phyloP scores from a whole-genome alignment of 2,329 filamentous ascomycete genomes.

The Bipolaris sorokiniana region DNA sequence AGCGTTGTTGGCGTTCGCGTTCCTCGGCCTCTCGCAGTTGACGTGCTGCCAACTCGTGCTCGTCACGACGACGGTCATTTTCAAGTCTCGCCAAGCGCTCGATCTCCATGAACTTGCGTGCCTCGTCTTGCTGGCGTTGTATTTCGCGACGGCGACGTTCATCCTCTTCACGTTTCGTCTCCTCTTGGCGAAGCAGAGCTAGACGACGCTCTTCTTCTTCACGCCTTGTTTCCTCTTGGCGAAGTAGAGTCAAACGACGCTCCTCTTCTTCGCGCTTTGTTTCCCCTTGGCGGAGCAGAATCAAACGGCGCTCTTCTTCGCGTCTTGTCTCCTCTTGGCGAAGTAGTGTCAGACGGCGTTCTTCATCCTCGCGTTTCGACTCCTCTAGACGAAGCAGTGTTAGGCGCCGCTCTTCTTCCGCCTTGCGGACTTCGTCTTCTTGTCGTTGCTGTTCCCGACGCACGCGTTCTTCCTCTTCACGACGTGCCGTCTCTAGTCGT shows the following conservation, averaged over 20 bases:
- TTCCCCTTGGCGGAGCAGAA: constrained; percentile 2
- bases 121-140: constrained; percentile 40
- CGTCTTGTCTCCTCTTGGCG: constrained; percentile 26
- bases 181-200: constrained; percentile 3
- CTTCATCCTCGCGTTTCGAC: constrained; percentile 31
- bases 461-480: constrained; percentile 27
- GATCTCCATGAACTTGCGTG: constrained; percentile 34
- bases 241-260: constrained; percentile 10
- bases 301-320: constrained; percentile 9
- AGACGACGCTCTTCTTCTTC: constrained; percentile 23
- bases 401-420: constrained; percentile 3
- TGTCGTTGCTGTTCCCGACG: constrained; percentile 5
- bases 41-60: constrained; percentile 33
- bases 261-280: constrained; percentile 10
- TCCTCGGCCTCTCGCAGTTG: constrained; percentile 39
- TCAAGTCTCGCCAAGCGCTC: constrained; percentile 39
- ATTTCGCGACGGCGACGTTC: constrained; percentile 28
- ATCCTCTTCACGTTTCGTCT: constrained; percentile 14
- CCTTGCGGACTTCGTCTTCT: constrained; percentile 6
- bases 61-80: constrained; percentile 37
- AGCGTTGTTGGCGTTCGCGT: constrained; percentile 39
- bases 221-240: neutral
- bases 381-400: constrained; percentile 26
- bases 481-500: constrained; percentile 22
- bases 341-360: constrained; percentile 16